Percentiles rank a stretch among this genome's conserved stretches.
Conservation (phyloP, 2,329 filamentous ascomycete species). For the Zymoseptoria ardabiliae region DNA sequence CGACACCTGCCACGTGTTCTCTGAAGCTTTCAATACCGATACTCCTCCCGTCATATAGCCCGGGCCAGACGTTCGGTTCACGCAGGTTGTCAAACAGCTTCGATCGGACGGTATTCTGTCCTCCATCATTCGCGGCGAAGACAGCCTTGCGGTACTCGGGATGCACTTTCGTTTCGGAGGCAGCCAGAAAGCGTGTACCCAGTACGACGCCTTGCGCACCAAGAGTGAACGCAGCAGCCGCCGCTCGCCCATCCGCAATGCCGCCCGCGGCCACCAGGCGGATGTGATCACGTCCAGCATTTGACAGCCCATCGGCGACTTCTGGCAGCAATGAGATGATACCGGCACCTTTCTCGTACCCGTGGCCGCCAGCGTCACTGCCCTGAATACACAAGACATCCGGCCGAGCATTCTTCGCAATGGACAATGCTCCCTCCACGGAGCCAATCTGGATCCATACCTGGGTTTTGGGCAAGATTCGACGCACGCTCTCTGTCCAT, state of each 20-base stretch:
- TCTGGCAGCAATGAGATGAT: constrained; percentile 54
- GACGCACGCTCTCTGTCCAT: constrained; percentile 28
- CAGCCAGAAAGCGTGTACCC: constrained; percentile 57
- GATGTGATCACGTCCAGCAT: constrained; percentile 25
- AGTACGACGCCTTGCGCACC: constrained; percentile 49
- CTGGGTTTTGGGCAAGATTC: constrained; percentile 31
- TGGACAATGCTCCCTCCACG: constrained; percentile 48
- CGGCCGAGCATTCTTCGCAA: constrained; percentile 38
- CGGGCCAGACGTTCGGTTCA: constrained; percentile 52
- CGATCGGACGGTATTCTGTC: constrained; percentile 42
- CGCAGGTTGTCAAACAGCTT: constrained; percentile 48
- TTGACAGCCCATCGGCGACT: constrained; percentile 41
- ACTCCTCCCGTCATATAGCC: constrained; percentile 49
- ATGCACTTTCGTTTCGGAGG: constrained; percentile 35
- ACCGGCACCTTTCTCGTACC: constrained; percentile 48
- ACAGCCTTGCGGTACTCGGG: constrained; percentile 43
- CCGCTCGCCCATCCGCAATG: constrained; percentile 49
- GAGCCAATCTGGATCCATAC: constrained; percentile 58
- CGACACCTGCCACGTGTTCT: constrained; percentile 33
- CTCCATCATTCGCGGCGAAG: constrained; percentile 43
- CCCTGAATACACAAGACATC: constrained; percentile 58
- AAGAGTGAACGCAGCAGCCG: constrained; percentile 48
- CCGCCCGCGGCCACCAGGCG: constrained; percentile 51
- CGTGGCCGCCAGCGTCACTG: constrained; percentile 58
- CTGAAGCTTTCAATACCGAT: constrained; percentile 48